Base-by-base conservation (phyloP, 805 yeast species). In the Kazachstania psychrophila region DNA sequence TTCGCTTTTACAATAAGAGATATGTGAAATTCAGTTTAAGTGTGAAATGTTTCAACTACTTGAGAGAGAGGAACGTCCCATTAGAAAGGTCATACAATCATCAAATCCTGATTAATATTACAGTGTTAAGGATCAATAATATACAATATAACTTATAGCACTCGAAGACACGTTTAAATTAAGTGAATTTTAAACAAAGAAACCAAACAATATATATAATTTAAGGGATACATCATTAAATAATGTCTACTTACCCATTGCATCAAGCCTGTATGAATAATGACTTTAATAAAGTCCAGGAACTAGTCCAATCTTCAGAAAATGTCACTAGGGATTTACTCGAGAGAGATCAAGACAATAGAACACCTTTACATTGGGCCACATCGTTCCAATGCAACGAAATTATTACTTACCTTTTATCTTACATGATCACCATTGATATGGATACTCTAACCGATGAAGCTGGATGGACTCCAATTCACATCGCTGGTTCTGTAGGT, bases 301-400 rank as follows among this genome's bases (percentile, higher is more conserved):
- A 69, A 2, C 48, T 79, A 2, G 51, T 84, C 5, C 58, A 61
- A 9, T 63, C 68, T 16, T 57, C 71, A 32, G 79, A 85, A 6
- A 62, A 66, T 26, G 18, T 28, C 10, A 28, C n/a, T n/a, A 19
- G 26, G 23, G 51, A 65, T 11, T 70, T 73, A 0, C 46, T 69
- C 2, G 35, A 49, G 12, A 65, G 57, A 41, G 96, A 88, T 56
- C 70, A 67, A 2, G 96, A 87, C 51, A 79, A 77, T 2, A 69
- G 96, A 45, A 76, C 82, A 2, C 81, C 95, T 2, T 61, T 87
- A 33, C 94, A 85, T 56, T 88, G 96, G 96, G 95, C 96, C 1
- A 74, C 79, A 19, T 73, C 94, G 1, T 68, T 68, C 47, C 72
- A 73, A 34, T 68, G 77, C 39, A 48, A 60, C 5, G 75, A 72